These are phyloP conservation scores for Pythium dissimile DNA, from an alignment of 352 stramenopile species.

Conservation along the genomic window DNA sequence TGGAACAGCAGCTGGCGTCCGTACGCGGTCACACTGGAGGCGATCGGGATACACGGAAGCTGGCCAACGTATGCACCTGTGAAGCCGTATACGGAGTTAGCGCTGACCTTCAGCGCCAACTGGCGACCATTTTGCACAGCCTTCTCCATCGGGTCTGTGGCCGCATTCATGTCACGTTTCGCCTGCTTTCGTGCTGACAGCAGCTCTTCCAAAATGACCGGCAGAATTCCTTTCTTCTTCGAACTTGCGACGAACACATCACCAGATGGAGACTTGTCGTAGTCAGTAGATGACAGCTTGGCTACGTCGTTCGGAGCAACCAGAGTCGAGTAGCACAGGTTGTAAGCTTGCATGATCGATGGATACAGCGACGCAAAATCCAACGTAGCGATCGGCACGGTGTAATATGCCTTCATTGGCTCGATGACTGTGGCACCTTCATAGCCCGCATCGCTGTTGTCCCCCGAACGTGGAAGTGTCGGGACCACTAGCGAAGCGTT, in stretches of 20 bases:
- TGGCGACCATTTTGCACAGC: slow-evolving; percentile 99
- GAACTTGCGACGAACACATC: slow-evolving; percentile 95
- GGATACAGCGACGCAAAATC: slow-evolving; percentile 99
- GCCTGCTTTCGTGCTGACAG: slow-evolving; percentile 95
- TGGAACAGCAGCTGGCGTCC: slow-evolving; percentile 97
- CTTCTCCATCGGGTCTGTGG: slow-evolving; percentile 98
- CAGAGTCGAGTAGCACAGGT: slow-evolving; percentile 99
- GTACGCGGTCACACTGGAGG: slow-evolving; percentile 97
- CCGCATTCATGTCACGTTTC: slow-evolving; percentile 99
- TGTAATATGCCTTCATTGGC: slow-evolving; percentile 98
- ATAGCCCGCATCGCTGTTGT: slow-evolving; percentile 88
- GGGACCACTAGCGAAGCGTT: slow-evolving; percentile 95
- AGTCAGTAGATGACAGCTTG: slow-evolving; percentile 66
- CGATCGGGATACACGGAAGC: slow-evolving; percentile 98
- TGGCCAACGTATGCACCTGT: slow-evolving; percentile 98
- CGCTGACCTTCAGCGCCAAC: slow-evolving; percentile 95
- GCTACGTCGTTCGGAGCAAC: slow-evolving; percentile 71
- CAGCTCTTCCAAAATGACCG: slow-evolving; percentile 98
- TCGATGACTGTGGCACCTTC: slow-evolving; percentile 99
- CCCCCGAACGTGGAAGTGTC: slow-evolving; percentile 88
- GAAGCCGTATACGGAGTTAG: slow-evolving; percentile 99
- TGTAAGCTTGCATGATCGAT: slow-evolving; percentile 99
- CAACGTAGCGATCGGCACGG: slow-evolving; percentile 98
- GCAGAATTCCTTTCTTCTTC: slow-evolving; percentile 98
- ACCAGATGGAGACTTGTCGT: slow-evolving; percentile 94